Evolutionary conservation across 1,284 basidiomycete species (phyloP).

Genomic region (Malassezia caprae): DNA sequence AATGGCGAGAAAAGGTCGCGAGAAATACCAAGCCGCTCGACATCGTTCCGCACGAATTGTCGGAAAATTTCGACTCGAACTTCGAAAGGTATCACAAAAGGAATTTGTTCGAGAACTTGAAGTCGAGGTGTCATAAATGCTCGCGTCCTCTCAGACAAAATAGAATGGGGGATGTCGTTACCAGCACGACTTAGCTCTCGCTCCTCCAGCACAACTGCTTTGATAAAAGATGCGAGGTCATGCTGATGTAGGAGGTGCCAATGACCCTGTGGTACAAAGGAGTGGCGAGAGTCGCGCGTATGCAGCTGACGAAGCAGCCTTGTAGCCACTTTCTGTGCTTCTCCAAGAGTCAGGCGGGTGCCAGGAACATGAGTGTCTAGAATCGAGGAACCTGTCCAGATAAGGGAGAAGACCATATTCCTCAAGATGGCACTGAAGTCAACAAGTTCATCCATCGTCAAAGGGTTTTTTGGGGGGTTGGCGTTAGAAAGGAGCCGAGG

Average conservation of each 20-base stretch:
- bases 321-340: slow-evolving; percentile 25
- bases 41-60: slow-evolving; percentile 32
- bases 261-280: slow-evolving; percentile 53
- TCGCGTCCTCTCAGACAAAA: slow-evolving; percentile 56
- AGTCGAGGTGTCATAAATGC: slow-evolving; percentile 71
- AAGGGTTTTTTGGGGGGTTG: slow-evolving; percentile 46
- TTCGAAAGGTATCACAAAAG: slow-evolving; percentile 89
- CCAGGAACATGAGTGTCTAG: slow-evolving; percentile 23
- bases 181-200: slow-evolving; percentile 21
- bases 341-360: slow-evolving; percentile 22
- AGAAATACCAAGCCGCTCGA: slow-evolving; percentile 9
- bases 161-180: background rate
- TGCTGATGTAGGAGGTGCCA: slow-evolving; percentile 68
- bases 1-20: slow-evolving; percentile 20
- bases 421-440: slow-evolving; percentile 61
- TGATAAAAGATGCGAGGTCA: slow-evolving; percentile 75
- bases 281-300: slow-evolving; percentile 29
- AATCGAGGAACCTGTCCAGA: slow-evolving; percentile 53
- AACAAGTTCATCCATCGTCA: slow-evolving; percentile 71
- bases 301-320: slow-evolving; percentile 42
- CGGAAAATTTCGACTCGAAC: slow-evolving; percentile 75
- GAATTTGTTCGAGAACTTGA: slow-evolving; percentile 86
- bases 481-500: background rate
- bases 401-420: slow-evolving; percentile 69
- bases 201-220: slow-evolving; percentile 61